Conservation (phyloP, 257 asterid genomes). For the Rubia yunnanensis region DNA sequence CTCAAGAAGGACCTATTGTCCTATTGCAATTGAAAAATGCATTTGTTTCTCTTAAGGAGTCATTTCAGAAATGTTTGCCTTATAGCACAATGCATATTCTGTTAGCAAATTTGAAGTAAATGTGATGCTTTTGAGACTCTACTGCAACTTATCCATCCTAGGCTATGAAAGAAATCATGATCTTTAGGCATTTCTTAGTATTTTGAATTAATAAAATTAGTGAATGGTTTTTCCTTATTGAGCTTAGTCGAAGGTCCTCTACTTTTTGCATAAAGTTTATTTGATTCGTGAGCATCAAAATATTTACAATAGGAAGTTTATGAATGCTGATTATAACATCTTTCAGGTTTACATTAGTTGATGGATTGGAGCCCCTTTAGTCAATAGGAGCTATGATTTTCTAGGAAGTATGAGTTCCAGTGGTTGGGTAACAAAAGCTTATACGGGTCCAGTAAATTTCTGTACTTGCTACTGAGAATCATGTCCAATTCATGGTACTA, state of each 20-base stretch:
- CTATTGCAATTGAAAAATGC: too few species aligned
- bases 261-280: background rate
- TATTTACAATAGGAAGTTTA: too few species aligned
- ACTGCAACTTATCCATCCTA: background rate
- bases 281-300: background rate
- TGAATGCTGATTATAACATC: background rate
- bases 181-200: background rate
- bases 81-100: background rate
- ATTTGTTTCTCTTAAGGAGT: too few species aligned
- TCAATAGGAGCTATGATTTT: background rate
- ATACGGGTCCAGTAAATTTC: background rate
- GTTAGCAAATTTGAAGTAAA: too few species aligned
- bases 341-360: background rate
- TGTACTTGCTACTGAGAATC: background rate
- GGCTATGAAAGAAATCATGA: background rate
- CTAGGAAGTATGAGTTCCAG: background rate
- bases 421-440: background rate
- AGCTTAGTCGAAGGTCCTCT: background rate
- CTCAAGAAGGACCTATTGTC: too few species aligned
- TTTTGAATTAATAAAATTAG: background rate
- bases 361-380: background rate
- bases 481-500: background rate
- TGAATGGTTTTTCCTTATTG: background rate
- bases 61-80: background rate
- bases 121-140: background rate